Base-by-base conservation (phyloP, 2,329 filamentous ascomycete species). In the Ceratocystiopsis brevicomis region DNA sequence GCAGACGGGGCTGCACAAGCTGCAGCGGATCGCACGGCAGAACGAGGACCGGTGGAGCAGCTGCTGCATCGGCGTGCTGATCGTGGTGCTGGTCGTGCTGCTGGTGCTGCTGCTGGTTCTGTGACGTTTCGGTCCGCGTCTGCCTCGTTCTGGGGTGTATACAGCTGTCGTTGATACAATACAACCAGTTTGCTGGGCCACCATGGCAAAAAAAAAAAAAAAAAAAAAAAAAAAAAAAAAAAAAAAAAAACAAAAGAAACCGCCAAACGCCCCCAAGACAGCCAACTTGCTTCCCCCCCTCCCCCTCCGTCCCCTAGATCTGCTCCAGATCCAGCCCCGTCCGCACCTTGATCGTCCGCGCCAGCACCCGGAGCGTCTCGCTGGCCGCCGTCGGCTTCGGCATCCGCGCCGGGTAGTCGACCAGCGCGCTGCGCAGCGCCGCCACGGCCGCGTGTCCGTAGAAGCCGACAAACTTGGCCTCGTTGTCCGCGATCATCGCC, bases 41-140 rank as follows among this genome's bases (percentile, higher is more conserved):
- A 96, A 94, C 59, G 90, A 98, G 69, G 90, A 94, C 72, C 66
- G 68, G 54, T 68, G 64, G 65, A 94, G 85, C 52, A 85, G 85
- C 59, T 95, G 85, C 64, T 96, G 87, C 60, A 94, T 98, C 53
- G 83, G 69, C 5, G 65, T 92, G 17, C 69, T 96, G 53, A 94
- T 96, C 47, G 75, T 90, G 49, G 82, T 93, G 35, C 67, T 96
- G 51, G 84, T 96, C 46, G 63, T 98, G 25, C 63, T 98, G 53
- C 67, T 98, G 54, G 73, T 96, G 49, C 63, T 98, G 52, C 65
- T 96, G 38, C 55, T 81, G 53, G 60, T 80, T 39, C 55, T 81
- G 52, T 80, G 60, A 56, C n/a, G 42, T 38, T 5, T 34, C 41
- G 33, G 14, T 25, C 14, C 19, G 19, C 16, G 9, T 34, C 25